phyloP scores from a whole-genome alignment of 164 flowering plant genomes.

The Macadamia tetraphylla region DNA sequence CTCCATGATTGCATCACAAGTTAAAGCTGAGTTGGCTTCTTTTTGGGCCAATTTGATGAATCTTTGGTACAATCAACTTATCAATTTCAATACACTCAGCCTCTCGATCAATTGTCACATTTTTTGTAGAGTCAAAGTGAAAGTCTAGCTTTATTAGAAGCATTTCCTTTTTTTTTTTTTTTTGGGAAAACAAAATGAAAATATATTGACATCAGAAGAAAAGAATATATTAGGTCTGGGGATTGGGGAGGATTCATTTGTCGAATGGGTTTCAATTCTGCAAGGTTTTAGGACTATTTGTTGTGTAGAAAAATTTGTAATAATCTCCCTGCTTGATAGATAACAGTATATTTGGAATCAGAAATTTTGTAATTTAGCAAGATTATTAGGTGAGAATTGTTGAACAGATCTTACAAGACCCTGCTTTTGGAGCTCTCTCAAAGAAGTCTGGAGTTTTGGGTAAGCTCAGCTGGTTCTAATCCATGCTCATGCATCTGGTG shows the following conservation, averaged over 20 bases:
- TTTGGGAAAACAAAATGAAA: not conserved
- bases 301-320: conserved; percentile 35
- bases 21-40: conserved; percentile 23
- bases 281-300: conserved; percentile 37
- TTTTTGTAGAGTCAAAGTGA: conserved; percentile 24
- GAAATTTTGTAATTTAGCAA: conserved; percentile 19
- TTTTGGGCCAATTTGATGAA: conserved; percentile 4
- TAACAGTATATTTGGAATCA: conserved; percentile 8
- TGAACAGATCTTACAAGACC: conserved; percentile 6
- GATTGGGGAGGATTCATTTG: conserved; percentile 28
- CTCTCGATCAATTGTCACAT: conserved; percentile 7
- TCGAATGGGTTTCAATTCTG: conserved; percentile 19
- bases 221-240: conserved; percentile 11
- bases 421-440: not conserved
- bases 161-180: conserved; percentile 10
- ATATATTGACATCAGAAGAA: conserved; percentile 15
- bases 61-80: conserved; percentile 5
- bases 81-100: not conserved
- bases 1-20: conserved; percentile 46
- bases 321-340: conserved; percentile 23
- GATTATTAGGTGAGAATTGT: conserved; percentile 16
- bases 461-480: not conserved
- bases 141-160: conserved; percentile 21
- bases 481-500: conserved; percentile 4
- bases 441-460: not conserved